Percentiles rank a stretch among this genome's conserved stretches.
Conservation (phyloP, 108 stramenopile species). For the Fragilariopsis cylindrus region DNA sequence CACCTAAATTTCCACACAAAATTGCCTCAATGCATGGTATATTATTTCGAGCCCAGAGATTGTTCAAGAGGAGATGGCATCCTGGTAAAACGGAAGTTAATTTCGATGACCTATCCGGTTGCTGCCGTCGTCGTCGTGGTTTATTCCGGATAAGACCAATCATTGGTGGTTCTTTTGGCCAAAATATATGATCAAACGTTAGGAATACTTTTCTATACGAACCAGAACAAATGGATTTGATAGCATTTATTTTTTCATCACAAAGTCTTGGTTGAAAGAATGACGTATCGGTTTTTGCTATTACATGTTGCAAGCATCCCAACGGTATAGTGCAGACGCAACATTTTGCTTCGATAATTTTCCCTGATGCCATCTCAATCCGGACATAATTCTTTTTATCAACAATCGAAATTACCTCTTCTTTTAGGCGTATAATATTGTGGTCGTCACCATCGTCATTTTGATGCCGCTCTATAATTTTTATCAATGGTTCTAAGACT, state of each 20-base stretch:
- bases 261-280: conserved; percentile 41
- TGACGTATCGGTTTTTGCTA: neutral
- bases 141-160: conserved; percentile 48
- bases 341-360: conserved; percentile 32
- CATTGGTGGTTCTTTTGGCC: conserved; percentile 47
- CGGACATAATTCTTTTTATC: conserved; percentile 16
- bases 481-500: conserved; percentile 37
- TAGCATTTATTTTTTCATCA: conserved; percentile 43
- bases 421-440: conserved; percentile 7
- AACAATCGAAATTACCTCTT: neutral
- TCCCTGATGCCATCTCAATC: conserved; percentile 36
- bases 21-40: conserved; percentile 58
- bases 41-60: conserved; percentile 48
- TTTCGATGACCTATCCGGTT: neutral
- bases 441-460: neutral
- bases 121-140: neutral
- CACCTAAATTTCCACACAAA: conserved; percentile 37
- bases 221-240: conserved; percentile 40
- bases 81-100: conserved; percentile 18
- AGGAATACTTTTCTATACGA: conserved; percentile 65
- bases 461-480: conserved; percentile 1
- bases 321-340: conserved; percentile 56
- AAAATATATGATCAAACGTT: conserved; percentile 59
- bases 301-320: conserved; percentile 41
- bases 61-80: conserved; percentile 43